These are phyloP conservation scores for Pichia cabralensis DNA, from an alignment of 805 yeast genomes.

Conservation along the genomic window DNA sequence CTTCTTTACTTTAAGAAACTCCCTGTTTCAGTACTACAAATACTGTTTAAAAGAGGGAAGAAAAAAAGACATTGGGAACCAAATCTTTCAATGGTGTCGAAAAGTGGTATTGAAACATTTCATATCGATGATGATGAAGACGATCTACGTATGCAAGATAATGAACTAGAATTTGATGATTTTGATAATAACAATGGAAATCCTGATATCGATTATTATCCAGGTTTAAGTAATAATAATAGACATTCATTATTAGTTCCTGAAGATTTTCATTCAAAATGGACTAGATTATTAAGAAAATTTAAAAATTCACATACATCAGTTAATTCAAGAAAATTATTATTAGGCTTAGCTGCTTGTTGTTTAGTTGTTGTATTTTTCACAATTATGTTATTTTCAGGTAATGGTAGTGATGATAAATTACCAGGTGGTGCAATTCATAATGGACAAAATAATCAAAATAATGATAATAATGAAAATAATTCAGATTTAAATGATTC, in stretches of 20 bases:
- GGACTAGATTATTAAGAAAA: neutral
- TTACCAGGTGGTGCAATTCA: conserved; percentile 7
- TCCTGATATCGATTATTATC: conserved; percentile 7
- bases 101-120: conserved; percentile 14
- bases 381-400: conserved; percentile 5
- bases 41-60: no score
- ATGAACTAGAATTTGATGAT: neutral
- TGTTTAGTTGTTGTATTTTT: conserved; percentile 1
- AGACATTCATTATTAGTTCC: conserved; percentile 6
- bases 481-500: neutral
- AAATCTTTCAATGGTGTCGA: neutral
- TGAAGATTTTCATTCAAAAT: conserved; percentile 1
- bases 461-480: neutral
- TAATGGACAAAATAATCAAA: neutral
- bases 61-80: no score
- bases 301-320: neutral
- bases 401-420: conserved; percentile 3
- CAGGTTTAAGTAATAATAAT: conserved; percentile 4
- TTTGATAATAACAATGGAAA: neutral
- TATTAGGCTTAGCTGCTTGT: conserved; percentile 3
- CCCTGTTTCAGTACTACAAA: no score
- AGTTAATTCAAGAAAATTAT: conserved; percentile 3
- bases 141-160: no score
- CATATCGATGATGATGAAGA: conserved; percentile 19
- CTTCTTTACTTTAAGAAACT: no score